phyloP scores from a whole-genome alignment of 805 yeast genomes.

The Yamadazyma paraphyllophila region DNA sequence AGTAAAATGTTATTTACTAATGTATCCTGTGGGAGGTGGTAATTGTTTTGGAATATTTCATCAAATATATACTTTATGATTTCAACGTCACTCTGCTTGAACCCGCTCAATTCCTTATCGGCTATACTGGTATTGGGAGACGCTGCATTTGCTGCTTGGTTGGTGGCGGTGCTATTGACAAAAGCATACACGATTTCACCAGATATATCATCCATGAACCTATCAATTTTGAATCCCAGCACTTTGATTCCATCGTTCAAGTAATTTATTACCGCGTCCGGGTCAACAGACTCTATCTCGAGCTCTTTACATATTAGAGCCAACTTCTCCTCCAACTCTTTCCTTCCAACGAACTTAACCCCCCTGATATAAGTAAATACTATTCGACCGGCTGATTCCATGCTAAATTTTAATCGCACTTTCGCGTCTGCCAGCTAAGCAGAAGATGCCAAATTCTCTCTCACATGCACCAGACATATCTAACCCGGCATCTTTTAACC shows the following conservation, averaged over 20 bases:
- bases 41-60: conserved; percentile 22
- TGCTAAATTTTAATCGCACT: neutral
- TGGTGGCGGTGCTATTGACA: conserved; percentile 16
- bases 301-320: conserved; percentile 14
- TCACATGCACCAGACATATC: too few relatives aligned
- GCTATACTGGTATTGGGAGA: conserved; percentile 11
- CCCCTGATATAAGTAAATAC: conserved; percentile 32
- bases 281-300: conserved; percentile 2
- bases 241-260: conserved; percentile 32
- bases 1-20: conserved; percentile 5
- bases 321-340: conserved; percentile 23
- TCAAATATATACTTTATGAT: conserved; percentile 47
- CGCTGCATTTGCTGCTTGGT: neutral
- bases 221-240: conserved; percentile 44
- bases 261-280: conserved; percentile 17
- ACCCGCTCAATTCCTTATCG: conserved; percentile 37
- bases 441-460: too few relatives aligned
- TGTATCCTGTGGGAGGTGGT: conserved; percentile 4
- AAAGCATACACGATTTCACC: conserved; percentile 34
- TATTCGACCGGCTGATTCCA: conserved; percentile 6
- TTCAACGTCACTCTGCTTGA: conserved; percentile 39
- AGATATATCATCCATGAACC: conserved; percentile 34
- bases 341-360: conserved; percentile 20
- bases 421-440: neutral
- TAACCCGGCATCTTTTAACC: too few relatives aligned